phyloP scores from a whole-genome alignment of 345 rosid genomes.

The Brassica napus region Da-Ae NC_063437.1:5196001-5196500 shows the following conservation, averaged over 20 bases:
- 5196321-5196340: constrained; percentile 75
- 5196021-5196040: background rate
- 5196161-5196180: constrained; percentile 75
- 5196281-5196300: constrained; percentile 94
- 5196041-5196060: background rate
- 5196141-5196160: constrained; percentile 82
- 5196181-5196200: background rate
- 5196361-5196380: constrained; percentile 67
- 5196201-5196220: background rate
- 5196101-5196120: constrained; percentile 91
- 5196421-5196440: background rate
- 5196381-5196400: background rate
- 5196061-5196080: constrained; percentile 4
- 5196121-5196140: constrained; percentile 87
- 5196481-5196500: constrained; percentile 86
- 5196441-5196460: background rate
- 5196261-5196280: constrained; percentile 95
- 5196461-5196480: background rate
- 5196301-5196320: constrained; percentile 85
- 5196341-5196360: constrained; percentile 87
- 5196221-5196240: background rate
- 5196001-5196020: constrained; percentile 3
- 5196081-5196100: constrained; percentile 93
- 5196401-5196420: background rate
- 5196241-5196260: constrained; percentile 61